Conservation (phyloP, 352 stramenopile species). For the Elongisporangium anandrum region DNA sequence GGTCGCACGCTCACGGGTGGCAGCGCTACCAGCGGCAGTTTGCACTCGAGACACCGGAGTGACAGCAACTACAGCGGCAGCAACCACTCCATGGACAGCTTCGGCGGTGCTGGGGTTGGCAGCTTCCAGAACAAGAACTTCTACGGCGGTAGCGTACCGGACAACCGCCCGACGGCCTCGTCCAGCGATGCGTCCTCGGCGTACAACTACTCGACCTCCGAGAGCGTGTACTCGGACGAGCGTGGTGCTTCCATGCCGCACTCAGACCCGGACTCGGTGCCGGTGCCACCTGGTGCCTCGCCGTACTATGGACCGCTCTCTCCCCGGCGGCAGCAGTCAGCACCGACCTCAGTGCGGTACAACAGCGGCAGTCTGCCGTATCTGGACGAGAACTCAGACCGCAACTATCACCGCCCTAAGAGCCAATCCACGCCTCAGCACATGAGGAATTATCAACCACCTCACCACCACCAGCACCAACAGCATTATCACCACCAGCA, state of each 20-base stretch:
- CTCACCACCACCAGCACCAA: not conserved
- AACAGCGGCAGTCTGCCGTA: not conserved
- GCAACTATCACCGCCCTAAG: not conserved
- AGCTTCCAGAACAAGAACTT: conserved; percentile 6
- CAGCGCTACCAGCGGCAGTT: not conserved
- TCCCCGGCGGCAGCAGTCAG: not conserved
- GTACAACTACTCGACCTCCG: conserved; percentile 4
- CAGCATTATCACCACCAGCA: not conserved
- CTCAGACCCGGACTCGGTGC: conserved; percentile 1
- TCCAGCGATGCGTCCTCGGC: conserved; percentile 7
- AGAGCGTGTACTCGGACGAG: not conserved
- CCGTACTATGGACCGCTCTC: not conserved
- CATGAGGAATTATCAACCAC: too few relatives aligned
- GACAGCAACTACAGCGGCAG: not conserved
- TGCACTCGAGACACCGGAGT: not conserved
- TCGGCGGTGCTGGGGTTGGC: conserved; percentile 1
- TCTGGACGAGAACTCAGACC: conserved; percentile 6
- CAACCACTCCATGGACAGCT: conserved; percentile 5
- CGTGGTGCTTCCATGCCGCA: conserved; percentile 4
- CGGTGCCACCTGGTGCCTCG: not conserved
- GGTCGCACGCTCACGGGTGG: not conserved
- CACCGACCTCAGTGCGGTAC: not conserved
- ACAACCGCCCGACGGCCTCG: conserved; percentile 3
- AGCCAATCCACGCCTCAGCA: not conserved
- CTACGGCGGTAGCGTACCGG: not conserved